These are phyloP conservation scores for Vachellia collinsii DNA, from an alignment of 306 rosid genomes.

Conservation along the genomic window DNA sequence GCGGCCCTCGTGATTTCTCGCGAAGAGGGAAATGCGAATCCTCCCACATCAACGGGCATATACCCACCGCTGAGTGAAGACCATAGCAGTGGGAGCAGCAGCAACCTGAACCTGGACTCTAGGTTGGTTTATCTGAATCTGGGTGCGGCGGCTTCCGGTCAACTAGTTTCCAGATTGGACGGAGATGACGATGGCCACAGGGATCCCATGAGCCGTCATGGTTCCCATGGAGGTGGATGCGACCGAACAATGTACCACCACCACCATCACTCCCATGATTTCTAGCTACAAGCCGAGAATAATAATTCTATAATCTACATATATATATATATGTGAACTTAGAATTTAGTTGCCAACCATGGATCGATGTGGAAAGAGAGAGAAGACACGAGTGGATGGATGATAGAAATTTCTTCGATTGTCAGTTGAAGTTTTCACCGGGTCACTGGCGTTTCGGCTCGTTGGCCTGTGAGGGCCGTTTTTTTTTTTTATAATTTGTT, in stretches of 20 bases:
- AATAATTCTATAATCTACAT: background rate
- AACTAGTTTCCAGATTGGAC: constrained; percentile 51
- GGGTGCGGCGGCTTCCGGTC: constrained; percentile 50
- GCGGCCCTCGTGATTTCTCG: constrained; percentile 75
- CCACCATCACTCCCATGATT: constrained; percentile 54
- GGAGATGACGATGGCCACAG: constrained; percentile 50
- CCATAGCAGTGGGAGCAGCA: constrained; percentile 46
- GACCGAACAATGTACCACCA: constrained; percentile 63
- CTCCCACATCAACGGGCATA: constrained; percentile 48
- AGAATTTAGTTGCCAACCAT: constrained; percentile 2
- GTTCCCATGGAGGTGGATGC: constrained; percentile 55
- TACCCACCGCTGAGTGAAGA: constrained; percentile 56
- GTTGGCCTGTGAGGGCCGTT: background rate
- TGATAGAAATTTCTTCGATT: background rate
- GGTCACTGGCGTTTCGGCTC: constrained; percentile 9
- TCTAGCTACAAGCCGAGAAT: constrained; percentile 30
- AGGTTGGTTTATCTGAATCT: constrained; percentile 65
- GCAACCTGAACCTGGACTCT: constrained; percentile 26
- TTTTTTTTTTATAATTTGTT: background rate
- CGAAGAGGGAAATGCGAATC: constrained; percentile 41
- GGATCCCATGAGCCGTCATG: constrained; percentile 46
- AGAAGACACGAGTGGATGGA: constrained; percentile 17
- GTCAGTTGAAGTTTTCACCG: constrained; percentile 17
- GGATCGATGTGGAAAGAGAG: constrained; percentile 5
- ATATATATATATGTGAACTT: background rate